Evolutionary conservation across 768 basidiomycete genomes (phyloP), one percentile per base, ranked within the genome.

Genomic region (Lactifluus echinatus): DNA sequence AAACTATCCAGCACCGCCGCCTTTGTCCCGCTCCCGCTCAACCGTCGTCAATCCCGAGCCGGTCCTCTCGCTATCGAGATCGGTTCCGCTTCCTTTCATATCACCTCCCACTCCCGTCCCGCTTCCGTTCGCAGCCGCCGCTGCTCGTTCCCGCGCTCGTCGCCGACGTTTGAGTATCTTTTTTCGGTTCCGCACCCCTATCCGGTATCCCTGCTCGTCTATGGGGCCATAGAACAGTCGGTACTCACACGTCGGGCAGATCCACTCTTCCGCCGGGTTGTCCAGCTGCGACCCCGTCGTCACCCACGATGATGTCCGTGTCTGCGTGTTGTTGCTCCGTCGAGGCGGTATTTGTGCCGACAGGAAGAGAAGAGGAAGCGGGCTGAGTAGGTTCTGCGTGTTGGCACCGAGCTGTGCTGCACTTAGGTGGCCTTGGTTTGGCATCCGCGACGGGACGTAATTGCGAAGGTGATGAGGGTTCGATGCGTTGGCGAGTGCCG

Each of bases 391-490:
- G 65, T 75, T 77, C 64, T 76, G 80, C 61, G 75, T 69, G 49
- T 72, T 75, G 56, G 71, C 70, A 42, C 67, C 70, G 48, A 71
- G 66, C 59, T 76, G 74, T n/a, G 71, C 69, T 26, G 70, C 56
- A 66, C 68, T 73, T 45, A 68, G 65, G 48, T 70, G 70, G 33
- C 71, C 75, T 37, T 66, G 62, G 65, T 70, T 65, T 3, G 90
- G 85, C 51, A 91, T 72, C 15, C 90, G 78, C 43, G 91, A 93
- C 15, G 92, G 90, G 43, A 93, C 82, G 72, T 93, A 98, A 74
- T 97, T 97, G 67, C 87, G 79, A 56, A 94, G 78, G 73, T 96
- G 94, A 72, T 98, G 95, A 3, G 92, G 93, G 67, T 98, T 96
- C 51, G 89, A 88, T 44, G 91, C 92, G 69, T 96, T 95, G 44